Conservation (phyloP, 192 early-diverging fungal species). For the Backusella mclennaniae region DNA sequence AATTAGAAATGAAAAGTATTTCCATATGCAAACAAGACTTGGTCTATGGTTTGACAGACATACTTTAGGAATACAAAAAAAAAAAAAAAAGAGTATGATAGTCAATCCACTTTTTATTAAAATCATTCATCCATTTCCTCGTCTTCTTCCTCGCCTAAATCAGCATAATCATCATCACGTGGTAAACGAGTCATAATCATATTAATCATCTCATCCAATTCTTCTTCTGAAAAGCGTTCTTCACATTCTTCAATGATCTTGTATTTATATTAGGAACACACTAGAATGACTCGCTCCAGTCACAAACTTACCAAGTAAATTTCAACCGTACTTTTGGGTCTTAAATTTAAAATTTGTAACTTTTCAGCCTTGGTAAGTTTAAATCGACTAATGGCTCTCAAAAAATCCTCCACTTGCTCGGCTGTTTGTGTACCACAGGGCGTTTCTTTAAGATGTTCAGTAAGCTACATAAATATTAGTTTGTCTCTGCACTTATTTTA, state of each 20-base stretch:
- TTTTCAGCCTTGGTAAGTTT: conserved; percentile 72
- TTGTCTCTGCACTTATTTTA: not conserved
- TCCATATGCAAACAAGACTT: too few species aligned
- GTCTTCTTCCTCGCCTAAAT: conserved; percentile 18
- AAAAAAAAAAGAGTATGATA: not conserved
- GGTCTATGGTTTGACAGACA: too few species aligned
- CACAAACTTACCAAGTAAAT: conserved; percentile 52
- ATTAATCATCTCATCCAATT: conserved; percentile 50
- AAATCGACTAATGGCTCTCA: conserved; percentile 41
- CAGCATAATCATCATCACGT: conserved; percentile 42
- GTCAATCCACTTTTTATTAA: not conserved
- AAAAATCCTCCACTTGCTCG: conserved; percentile 47
- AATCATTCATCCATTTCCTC: conserved; percentile 18
- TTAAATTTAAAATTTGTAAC: conserved; percentile 71
- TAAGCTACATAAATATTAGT: conserved; percentile 19
- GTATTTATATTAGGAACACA: not conserved
- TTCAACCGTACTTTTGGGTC: conserved; percentile 65
- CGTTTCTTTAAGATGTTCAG: conserved; percentile 54
- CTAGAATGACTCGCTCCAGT: not conserved
- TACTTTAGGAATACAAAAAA: too few species aligned
- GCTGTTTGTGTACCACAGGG: conserved; percentile 59
- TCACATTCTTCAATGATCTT: conserved; percentile 71
- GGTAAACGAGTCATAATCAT: conserved; percentile 52
- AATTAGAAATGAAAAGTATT: too few species aligned
- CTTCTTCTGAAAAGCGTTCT: conserved; percentile 56